phyloP scores from a whole-genome alignment of 83 land plant genomes.

The Picea abies region DNA sequence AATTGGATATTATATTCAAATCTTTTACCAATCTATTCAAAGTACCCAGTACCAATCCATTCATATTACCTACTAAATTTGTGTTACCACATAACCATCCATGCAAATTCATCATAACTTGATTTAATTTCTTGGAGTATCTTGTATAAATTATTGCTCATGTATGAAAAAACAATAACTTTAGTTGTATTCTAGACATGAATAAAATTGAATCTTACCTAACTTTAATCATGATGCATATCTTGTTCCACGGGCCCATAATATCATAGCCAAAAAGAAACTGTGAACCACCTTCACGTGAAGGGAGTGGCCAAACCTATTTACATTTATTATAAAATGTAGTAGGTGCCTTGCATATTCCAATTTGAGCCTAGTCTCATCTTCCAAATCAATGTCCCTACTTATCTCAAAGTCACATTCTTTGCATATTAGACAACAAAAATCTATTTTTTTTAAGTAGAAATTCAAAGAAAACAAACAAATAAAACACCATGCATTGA shows the following conservation, averaged over 20 bases:
- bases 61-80: too few species aligned
- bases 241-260: constrained; percentile 74
- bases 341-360: constrained; percentile 60
- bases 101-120: too few species aligned
- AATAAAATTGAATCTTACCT: constrained; percentile 37
- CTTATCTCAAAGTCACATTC: constrained; percentile 24
- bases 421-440: constrained; percentile 34
- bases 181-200: neutral
- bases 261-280: constrained; percentile 53
- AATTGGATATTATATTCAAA: too few species aligned
- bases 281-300: constrained; percentile 65
- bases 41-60: too few species aligned
- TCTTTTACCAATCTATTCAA: too few species aligned
- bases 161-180: too few species aligned
- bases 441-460: neutral
- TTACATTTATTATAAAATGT: constrained; percentile 63
- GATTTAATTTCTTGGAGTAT: too few species aligned
- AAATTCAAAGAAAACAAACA: neutral
- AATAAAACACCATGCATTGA: neutral
- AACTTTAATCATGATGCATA: constrained; percentile 56
- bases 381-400: constrained; percentile 38
- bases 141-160: too few species aligned
- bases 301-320: constrained; percentile 74
- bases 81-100: too few species aligned
- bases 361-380: constrained; percentile 37